A percentile compares a stretch with the other conserved stretches of the same genome.
phyloP scores from a whole-genome alignment of 2,329 filamentous ascomycete genomes.

The Fusarium sp. region DNA sequence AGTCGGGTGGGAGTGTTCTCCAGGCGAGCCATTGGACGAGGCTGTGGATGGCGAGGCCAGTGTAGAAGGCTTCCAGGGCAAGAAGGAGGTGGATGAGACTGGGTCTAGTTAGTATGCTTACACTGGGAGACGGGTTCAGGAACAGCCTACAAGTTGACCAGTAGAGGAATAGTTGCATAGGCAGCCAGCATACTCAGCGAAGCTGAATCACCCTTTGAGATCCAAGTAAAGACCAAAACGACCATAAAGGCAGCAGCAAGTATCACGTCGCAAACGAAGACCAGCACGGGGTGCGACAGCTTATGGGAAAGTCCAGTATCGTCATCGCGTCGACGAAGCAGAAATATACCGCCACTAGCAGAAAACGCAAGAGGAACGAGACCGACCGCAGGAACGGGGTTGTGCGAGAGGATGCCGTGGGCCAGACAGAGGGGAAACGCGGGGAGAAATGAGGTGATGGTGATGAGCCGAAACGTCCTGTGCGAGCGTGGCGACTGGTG shows the following conservation, averaged over 20 bases:
- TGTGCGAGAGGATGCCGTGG: conserved; percentile 49
- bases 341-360: conserved; percentile 39
- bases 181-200: conserved; percentile 53
- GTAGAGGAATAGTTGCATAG: conserved; percentile 53
- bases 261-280: conserved; percentile 50
- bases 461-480: conserved; percentile 47
- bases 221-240: conserved; percentile 54
- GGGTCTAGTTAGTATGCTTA: conserved; percentile 2
- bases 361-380: conserved; percentile 52
- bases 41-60: conserved; percentile 52
- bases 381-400: conserved; percentile 50
- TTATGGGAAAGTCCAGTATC: conserved; percentile 5
- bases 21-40: conserved; percentile 52
- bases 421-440: conserved; percentile 52
- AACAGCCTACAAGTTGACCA: conserved; percentile 51
- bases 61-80: conserved; percentile 49
- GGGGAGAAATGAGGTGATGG: conserved; percentile 50
- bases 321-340: conserved; percentile 32
- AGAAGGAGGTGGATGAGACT: conserved; percentile 52
- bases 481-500: conserved; percentile 28
- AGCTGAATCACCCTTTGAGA: conserved; percentile 39
- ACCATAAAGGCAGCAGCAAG: conserved; percentile 51
- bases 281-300: conserved; percentile 45
- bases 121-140: not conserved
- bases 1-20: conserved; percentile 51